Percentiles rank a stretch among this genome's conserved stretches.
phyloP scores from a whole-genome alignment of 225 moss, liverwort and hornwort genomes.

The Bryum argenteum region DNA sequence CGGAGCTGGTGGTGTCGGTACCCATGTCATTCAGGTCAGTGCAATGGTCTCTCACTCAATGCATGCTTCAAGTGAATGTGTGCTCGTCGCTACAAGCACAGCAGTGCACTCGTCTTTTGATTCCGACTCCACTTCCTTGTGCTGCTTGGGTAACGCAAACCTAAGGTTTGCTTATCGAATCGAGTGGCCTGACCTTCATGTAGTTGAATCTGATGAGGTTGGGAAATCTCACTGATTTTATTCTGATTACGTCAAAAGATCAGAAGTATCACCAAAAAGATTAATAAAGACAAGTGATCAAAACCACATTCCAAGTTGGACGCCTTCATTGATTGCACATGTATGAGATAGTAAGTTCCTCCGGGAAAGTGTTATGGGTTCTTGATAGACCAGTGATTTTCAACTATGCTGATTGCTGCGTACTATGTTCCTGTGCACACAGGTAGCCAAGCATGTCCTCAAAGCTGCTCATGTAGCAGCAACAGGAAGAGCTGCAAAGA shows the following conservation, averaged over 20 bases:
- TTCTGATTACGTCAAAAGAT: too few relatives aligned
- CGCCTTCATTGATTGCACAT: too few relatives aligned
- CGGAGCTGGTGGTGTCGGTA: conserved; percentile 61
- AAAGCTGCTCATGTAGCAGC: conserved; percentile 69
- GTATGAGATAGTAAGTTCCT: too few relatives aligned
- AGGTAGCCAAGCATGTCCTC: conserved; percentile 80
- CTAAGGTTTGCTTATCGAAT: too few relatives aligned
- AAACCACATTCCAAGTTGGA: too few relatives aligned
- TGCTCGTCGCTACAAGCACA: background rate
- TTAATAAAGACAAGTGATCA: too few relatives aligned
- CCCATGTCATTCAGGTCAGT: conserved; percentile 45
- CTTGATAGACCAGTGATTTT: too few relatives aligned
- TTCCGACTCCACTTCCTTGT: background rate
- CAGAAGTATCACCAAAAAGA: too few relatives aligned
- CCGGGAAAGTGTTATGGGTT: too few relatives aligned
- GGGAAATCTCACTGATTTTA: too few relatives aligned
- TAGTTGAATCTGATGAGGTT: too few relatives aligned
- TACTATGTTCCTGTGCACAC: background rate
- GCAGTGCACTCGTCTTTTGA: background rate
- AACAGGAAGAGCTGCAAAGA: conserved; percentile 64
- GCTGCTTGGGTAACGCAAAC: background rate
- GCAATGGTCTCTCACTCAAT: background rate
- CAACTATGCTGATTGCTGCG: background rate
- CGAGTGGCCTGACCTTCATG: too few relatives aligned
- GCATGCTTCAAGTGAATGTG: background rate